Evolutionary conservation across 371 early-diverging fungal genomes (phyloP).

Genomic region (Chytridiales sp.): DNA sequence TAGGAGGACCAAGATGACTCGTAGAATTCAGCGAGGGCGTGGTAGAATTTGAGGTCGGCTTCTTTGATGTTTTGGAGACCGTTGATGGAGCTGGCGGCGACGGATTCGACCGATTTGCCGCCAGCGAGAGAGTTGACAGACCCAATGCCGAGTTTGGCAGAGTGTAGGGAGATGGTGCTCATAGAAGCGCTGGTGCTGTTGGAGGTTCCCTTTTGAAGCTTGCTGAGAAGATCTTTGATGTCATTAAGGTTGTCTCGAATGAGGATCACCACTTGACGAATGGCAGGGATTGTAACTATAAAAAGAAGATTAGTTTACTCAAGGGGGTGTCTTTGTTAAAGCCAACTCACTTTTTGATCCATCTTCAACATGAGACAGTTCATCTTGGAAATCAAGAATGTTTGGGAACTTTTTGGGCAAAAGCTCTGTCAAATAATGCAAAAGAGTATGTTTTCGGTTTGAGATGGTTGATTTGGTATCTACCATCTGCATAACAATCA

Average conservation of each 20-base stretch:
- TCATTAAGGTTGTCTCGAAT: constrained; percentile 40
- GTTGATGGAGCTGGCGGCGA: not conserved
- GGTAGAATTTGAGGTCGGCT: constrained; percentile 22
- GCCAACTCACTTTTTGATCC: constrained; percentile 45
- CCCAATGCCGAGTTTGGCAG: no score
- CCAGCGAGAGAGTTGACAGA: no score
- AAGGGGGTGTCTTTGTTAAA: not conserved
- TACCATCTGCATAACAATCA: constrained; percentile 33
- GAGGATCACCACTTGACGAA: constrained; percentile 36
- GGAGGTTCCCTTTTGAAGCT: constrained; percentile 34
- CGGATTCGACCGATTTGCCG: constrained; percentile 10
- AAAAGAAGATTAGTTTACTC: not conserved
- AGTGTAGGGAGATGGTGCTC: no score
- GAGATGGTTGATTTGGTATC: constrained; percentile 46
- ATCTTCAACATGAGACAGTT: constrained; percentile 45
- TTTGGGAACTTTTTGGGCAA: constrained; percentile 46
- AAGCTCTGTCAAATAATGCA: constrained; percentile 51
- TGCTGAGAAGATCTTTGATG: constrained; percentile 35
- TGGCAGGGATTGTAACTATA: constrained; percentile 45
- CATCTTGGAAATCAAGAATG: constrained; percentile 36
- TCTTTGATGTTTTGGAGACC: no score
- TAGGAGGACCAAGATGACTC: constrained; percentile 25
- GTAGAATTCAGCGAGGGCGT: constrained; percentile 35
- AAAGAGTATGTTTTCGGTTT: constrained; percentile 50
- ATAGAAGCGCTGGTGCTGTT: not conserved